phyloP scores from a whole-genome alignment of 2,329 filamentous ascomycete species.

The Colletotrichum echinochloae region DNA sequence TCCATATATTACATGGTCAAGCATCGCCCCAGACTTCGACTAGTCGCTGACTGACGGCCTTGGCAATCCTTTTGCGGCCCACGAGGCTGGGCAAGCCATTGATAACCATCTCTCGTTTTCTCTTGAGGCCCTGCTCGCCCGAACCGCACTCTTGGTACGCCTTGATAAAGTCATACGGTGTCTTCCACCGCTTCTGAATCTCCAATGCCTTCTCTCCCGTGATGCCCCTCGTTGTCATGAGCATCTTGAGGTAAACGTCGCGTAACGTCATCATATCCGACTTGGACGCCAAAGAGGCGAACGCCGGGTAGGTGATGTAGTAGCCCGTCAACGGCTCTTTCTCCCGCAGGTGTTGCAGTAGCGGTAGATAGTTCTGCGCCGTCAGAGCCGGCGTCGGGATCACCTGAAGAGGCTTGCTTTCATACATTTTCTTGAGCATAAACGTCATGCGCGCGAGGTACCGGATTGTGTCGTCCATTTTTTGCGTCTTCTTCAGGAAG shows the following conservation, averaged over 20 bases:
- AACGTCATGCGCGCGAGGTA: slow-evolving; percentile 81
- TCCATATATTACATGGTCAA: slow-evolving; percentile 44
- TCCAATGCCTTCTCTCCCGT: slow-evolving; percentile 83
- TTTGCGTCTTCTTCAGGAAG: slow-evolving; percentile 81
- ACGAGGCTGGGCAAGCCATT: slow-evolving; percentile 68
- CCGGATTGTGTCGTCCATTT: slow-evolving; percentile 81
- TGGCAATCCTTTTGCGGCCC: slow-evolving; percentile 76
- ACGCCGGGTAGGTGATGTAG: slow-evolving; percentile 77
- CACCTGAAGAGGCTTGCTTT: slow-evolving; percentile 66
- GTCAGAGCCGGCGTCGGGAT: slow-evolving; percentile 76
- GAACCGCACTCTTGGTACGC: slow-evolving; percentile 70
- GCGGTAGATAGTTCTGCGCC: slow-evolving; percentile 72
- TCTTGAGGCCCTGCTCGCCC: slow-evolving; percentile 64
- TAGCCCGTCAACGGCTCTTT: slow-evolving; percentile 63
- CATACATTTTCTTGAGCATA: slow-evolving; percentile 74
- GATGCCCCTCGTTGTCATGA: slow-evolving; percentile 82
- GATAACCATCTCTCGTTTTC: slow-evolving; percentile 70
- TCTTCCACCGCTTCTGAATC: slow-evolving; percentile 83
- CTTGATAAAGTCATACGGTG: slow-evolving; percentile 77
- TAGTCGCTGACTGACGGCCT: slow-evolving; percentile 74
- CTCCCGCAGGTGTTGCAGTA: slow-evolving; percentile 69
- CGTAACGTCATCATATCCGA: slow-evolving; percentile 79
- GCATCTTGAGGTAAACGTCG: slow-evolving; percentile 85
- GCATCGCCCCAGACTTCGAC: slow-evolving; percentile 77
- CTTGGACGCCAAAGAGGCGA: slow-evolving; percentile 79